Conservation (phyloP, 352 stramenopile genomes). For the Globisporangium cylindrosporum region DNA sequence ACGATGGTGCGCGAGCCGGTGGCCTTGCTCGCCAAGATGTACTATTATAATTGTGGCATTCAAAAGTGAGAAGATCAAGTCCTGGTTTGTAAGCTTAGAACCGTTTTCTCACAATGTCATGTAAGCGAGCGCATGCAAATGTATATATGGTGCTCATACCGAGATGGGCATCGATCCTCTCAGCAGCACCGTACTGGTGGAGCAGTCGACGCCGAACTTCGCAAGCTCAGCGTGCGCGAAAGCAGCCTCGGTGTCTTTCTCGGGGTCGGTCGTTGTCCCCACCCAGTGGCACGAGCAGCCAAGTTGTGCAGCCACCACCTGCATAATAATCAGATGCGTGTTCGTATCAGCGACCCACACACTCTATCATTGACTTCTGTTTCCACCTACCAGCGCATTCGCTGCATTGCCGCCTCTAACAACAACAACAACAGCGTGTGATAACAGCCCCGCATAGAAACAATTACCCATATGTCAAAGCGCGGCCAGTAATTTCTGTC, state of each 20-base stretch:
- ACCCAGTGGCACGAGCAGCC: conserved; percentile 53
- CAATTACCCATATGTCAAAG: background rate
- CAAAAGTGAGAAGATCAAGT: background rate
- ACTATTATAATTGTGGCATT: conserved; percentile 26
- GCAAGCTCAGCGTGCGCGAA: conserved; percentile 50
- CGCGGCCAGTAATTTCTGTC: background rate
- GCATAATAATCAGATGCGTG: background rate
- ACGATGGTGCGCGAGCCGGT: conserved; percentile 71
- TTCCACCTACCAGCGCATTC: conserved; percentile 43
- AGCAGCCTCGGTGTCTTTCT: conserved; percentile 45
- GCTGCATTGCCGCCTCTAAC: conserved; percentile 62
- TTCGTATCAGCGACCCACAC: background rate
- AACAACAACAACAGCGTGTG: background rate
- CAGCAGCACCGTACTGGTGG: conserved; percentile 29
- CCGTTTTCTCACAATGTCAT: background rate
- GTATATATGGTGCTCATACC: conserved; percentile 21
- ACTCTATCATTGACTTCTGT: background rate
- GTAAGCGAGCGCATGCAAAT: background rate
- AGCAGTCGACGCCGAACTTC: conserved; percentile 47
- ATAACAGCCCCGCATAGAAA: background rate
- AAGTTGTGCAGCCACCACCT: conserved; percentile 66
- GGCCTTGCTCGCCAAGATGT: conserved; percentile 61
- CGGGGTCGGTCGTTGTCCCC: conserved; percentile 53
- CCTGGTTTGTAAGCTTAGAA: background rate
- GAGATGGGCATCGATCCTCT: conserved; percentile 61